A percentile compares a stretch with the other conserved stretches of the same genome.
phyloP scores from a whole-genome alignment of 164 flowering plant genomes.

The Warburgia ugandensis region DNA sequence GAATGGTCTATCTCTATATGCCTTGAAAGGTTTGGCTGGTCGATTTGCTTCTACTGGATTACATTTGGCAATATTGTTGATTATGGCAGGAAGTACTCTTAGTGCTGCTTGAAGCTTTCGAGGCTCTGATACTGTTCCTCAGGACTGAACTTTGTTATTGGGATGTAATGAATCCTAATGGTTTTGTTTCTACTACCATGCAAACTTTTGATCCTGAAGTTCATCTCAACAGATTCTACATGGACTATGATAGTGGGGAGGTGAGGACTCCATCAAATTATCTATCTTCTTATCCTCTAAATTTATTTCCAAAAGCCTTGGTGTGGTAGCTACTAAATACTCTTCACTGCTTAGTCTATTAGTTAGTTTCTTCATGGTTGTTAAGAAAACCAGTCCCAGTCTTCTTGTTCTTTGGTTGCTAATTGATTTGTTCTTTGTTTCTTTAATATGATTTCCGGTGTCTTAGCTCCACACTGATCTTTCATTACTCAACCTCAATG shows the following conservation, averaged over 20 bases:
- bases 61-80: conserved; percentile 81
- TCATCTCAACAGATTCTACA: conserved; percentile 83
- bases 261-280: conserved; percentile 20
- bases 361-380: no score
- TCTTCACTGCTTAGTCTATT: no score
- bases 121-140: conserved; percentile 94
- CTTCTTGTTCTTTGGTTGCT: no score
- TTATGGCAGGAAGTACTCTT: conserved; percentile 90
- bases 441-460: no score
- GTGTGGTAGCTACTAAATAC: no score
- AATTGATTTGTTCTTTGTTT: no score
- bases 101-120: conserved; percentile 87
- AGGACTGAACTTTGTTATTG: conserved; percentile 88
- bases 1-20: conserved; percentile 85
- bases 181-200: conserved; percentile 79
- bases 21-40: conserved; percentile 90
- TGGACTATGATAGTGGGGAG: conserved; percentile 95
- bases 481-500: conserved; percentile 62
- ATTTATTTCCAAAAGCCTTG: no score
- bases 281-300: neutral
- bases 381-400: no score
- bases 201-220: conserved; percentile 84
- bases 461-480: conserved; percentile 84
- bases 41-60: conserved; percentile 94
- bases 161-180: conserved; percentile 79